A percentile compares a stretch with the other conserved stretches of the same genome.
These are phyloP conservation scores for Globisporangium barbulae DNA, from an alignment of 352 stramenopile species.

Conservation along the genomic window DNA sequence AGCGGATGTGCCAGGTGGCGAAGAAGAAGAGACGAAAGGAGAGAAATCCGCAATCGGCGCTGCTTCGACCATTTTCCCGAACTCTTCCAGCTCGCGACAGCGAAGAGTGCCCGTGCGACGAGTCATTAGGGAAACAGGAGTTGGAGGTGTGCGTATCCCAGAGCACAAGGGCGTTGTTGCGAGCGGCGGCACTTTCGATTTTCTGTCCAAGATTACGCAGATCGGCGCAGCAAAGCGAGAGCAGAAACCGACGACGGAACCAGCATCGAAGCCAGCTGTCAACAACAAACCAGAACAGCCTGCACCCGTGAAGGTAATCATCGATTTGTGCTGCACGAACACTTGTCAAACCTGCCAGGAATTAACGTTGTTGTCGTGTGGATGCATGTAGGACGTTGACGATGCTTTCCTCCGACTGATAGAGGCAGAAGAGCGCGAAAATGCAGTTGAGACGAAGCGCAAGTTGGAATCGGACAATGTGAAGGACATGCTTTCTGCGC, in stretches of 20 bases:
- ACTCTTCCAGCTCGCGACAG: slow-evolving; percentile 10
- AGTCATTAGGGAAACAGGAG: slow-evolving; percentile 27
- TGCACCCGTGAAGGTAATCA: not conserved
- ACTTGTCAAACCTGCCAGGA: not conserved
- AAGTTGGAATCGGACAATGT: slow-evolving; percentile 45
- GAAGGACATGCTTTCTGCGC: slow-evolving; percentile 56
- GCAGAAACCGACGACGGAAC: slow-evolving; percentile 12
- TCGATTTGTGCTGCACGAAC: slow-evolving; percentile 1
- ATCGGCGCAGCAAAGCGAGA: slow-evolving; percentile 26
- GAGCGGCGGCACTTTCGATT: slow-evolving; percentile 80
- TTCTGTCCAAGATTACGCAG: slow-evolving; percentile 76
- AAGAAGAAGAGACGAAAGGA: slow-evolving; percentile 23
- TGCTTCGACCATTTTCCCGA: not conserved
- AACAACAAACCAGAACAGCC: slow-evolving; percentile 2
- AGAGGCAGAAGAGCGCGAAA: slow-evolving; percentile 71
- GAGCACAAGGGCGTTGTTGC: slow-evolving; percentile 67
- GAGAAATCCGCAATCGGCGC: slow-evolving; percentile 8
- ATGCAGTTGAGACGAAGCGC: slow-evolving; percentile 51
- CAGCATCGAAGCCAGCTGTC: slow-evolving; percentile 1
- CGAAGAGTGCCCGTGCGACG: slow-evolving; percentile 27
- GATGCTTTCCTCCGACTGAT: slow-evolving; percentile 76
- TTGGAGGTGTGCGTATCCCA: slow-evolving; percentile 22
- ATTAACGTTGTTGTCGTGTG: not conserved
- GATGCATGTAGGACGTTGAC: slow-evolving; percentile 50
- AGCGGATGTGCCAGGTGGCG: slow-evolving; percentile 27